Evolutionary conservation across 1,284 basidiomycete species (phyloP).

Genomic region (Malassezia psittaci): DNA sequence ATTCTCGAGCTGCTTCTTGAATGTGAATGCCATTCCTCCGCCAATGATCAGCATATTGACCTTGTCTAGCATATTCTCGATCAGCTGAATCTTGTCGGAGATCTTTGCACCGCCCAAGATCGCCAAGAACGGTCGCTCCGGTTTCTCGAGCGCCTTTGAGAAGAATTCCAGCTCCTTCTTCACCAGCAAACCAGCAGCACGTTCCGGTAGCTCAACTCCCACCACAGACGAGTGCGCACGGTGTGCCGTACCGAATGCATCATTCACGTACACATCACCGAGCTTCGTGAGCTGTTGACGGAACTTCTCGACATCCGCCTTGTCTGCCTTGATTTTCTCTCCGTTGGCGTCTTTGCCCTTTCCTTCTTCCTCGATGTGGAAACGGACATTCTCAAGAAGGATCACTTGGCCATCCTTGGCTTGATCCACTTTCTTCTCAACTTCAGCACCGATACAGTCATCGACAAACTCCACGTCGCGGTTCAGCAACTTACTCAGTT

Average conservation of each 20-base stretch:
- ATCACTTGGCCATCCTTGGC: constrained; percentile 70
- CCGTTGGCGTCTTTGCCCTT: constrained; percentile 84
- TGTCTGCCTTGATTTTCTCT: constrained; percentile 83
- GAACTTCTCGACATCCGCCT: constrained; percentile 71
- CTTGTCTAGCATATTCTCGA: constrained; percentile 99
- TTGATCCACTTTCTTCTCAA: constrained; percentile 63
- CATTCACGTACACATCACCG: constrained; percentile 95
- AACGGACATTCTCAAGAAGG: constrained; percentile 92
- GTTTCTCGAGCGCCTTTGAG: constrained; percentile 88
- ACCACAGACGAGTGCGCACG: constrained; percentile 98
- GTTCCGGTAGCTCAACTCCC: constrained; percentile 81
- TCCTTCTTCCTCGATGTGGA: constrained; percentile 97
- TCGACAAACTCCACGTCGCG: constrained; percentile 62
- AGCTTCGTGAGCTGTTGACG: constrained; percentile 76
- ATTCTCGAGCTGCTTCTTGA: constrained; percentile 85
- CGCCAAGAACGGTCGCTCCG: constrained; percentile 90
- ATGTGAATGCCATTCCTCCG: constrained; percentile 98
- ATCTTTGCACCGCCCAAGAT: constrained; percentile 98
- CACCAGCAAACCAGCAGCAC: constrained; percentile 90
- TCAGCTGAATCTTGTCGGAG: constrained; percentile 96
- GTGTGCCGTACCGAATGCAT: constrained; percentile 97
- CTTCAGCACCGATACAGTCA: constrained; percentile 76
- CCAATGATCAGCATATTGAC: constrained; percentile 93
- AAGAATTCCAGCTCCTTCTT: constrained; percentile 99
- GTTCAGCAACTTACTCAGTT: constrained; percentile 49